Conservation (phyloP, 2,329 filamentous ascomycete species). For the Ascochyta clinopodiicola region DNA sequence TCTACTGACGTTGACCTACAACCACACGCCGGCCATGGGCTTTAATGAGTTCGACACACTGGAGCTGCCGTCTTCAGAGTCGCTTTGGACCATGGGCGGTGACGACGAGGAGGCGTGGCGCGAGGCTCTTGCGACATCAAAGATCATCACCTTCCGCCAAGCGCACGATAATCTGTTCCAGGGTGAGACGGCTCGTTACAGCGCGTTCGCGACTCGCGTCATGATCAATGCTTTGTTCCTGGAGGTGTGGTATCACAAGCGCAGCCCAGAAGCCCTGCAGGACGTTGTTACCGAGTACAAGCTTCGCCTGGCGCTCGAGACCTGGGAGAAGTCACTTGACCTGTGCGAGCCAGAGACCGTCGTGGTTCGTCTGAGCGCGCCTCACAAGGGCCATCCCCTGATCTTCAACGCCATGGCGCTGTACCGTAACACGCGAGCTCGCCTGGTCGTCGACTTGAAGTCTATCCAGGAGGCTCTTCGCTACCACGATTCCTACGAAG, state of each 20-base stretch:
- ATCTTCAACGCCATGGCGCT: conserved; percentile 99
- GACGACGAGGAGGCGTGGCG: conserved; percentile 83
- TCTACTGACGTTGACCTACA: conserved; percentile 91
- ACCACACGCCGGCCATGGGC: conserved; percentile 96
- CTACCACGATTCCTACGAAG: conserved; percentile 96
- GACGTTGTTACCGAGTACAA: conserved; percentile 99
- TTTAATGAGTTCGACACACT: conserved; percentile 98
- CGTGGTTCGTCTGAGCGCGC: conserved; percentile 86
- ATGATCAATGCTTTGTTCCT: conserved; percentile 99
- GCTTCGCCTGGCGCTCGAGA: conserved; percentile 90
- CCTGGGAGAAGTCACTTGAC: conserved; percentile 97
- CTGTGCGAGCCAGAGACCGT: conserved; percentile 91
- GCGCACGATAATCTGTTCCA: conserved; percentile 96
- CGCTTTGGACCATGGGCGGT: conserved; percentile 86
- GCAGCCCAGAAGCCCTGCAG: conserved; percentile 94
- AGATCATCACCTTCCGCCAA: conserved; percentile 85
- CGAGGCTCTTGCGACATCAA: conserved; percentile 74
- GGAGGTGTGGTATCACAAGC: conserved; percentile 99
- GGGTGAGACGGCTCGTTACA: conserved; percentile 88
- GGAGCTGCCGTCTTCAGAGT: conserved; percentile 90
- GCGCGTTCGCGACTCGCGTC: conserved; percentile 93
- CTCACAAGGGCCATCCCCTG: conserved; percentile 93
- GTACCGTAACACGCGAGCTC: conserved; percentile 90
- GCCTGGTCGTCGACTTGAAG: conserved; percentile 94
- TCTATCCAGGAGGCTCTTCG: conserved; percentile 93